These are phyloP conservation scores for Colletotrichum sp. DNA, from an alignment of 2,329 filamentous ascomycete genomes.

Conservation along the genomic window DNA sequence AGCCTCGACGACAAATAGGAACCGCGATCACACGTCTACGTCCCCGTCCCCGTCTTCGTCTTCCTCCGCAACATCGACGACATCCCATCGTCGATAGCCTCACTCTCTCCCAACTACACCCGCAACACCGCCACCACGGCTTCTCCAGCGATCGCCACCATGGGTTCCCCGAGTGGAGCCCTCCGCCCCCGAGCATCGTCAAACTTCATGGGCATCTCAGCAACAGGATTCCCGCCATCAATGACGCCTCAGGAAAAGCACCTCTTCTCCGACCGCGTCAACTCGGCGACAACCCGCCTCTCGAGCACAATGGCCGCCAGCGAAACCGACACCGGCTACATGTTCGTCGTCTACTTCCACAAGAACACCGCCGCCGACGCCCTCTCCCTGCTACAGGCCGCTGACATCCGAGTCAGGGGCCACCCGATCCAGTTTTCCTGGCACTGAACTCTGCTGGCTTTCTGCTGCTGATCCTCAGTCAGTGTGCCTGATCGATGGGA, in stretches of 20 bases:
- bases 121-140: slow-evolving; percentile 15
- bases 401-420: slow-evolving; percentile 17
- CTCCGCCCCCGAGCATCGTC: slow-evolving; percentile 17
- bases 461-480: neutral
- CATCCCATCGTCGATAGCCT: neutral
- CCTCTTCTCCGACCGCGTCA: slow-evolving; percentile 14
- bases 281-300: slow-evolving; percentile 12
- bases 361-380: slow-evolving; percentile 14
- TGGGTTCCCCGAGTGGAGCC: slow-evolving; percentile 20
- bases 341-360: slow-evolving; percentile 19
- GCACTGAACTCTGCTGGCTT: neutral
- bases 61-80: neutral
- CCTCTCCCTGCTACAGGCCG: slow-evolving; percentile 9
- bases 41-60: neutral
- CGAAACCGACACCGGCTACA: neutral
- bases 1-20: neutral
- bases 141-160: slow-evolving; percentile 19
- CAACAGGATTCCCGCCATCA: slow-evolving; percentile 6
- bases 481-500: neutral
- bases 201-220: slow-evolving; percentile 17
- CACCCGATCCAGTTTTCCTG: slow-evolving; percentile 16
- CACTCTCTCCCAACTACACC: neutral
- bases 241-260: slow-evolving; percentile 18
- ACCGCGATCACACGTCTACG: neutral
- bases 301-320: slow-evolving; percentile 16